A percentile compares a stretch with the other conserved stretches of the same genome.
phyloP scores from a whole-genome alignment of 768 basidiomycete genomes.

The Termitomyces sp. region DNA sequence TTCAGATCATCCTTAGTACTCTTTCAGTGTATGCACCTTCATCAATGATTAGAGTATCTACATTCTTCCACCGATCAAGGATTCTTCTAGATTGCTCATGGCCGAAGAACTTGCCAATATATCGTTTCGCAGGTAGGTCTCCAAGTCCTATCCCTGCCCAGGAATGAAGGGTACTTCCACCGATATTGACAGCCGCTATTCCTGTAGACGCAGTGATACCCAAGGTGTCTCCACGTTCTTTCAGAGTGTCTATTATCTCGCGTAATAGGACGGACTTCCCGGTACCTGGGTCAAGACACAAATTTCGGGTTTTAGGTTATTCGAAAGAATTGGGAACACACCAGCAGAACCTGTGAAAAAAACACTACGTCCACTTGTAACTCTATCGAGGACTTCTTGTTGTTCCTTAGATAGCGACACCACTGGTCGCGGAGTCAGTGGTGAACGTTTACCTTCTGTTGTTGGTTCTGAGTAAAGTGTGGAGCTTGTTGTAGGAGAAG shows the following conservation, averaged over 20 bases:
- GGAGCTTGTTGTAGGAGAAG: not conserved
- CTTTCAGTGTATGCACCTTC: conserved; percentile 50
- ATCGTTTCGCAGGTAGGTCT: conserved; percentile 41
- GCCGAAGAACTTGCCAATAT: conserved; percentile 49
- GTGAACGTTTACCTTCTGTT: not conserved
- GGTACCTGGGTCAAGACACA: conserved; percentile 39
- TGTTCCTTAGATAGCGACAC: conserved; percentile 50
- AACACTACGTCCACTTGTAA: conserved; percentile 57
- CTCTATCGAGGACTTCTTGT: conserved; percentile 37
- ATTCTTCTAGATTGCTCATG: conserved; percentile 30
- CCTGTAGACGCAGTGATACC: conserved; percentile 79
- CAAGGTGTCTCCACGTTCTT: conserved; percentile 28
- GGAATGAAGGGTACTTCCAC: conserved; percentile 75
- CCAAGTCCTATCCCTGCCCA: conserved; percentile 82
- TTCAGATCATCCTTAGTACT: not conserved
- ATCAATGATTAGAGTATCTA: conserved; percentile 72
- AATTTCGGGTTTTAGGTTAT: not conserved
- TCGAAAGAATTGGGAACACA: conserved; percentile 13
- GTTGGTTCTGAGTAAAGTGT: not conserved
- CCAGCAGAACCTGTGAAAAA: conserved; percentile 90
- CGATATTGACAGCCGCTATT: conserved; percentile 79
- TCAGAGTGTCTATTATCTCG: conserved; percentile 56
- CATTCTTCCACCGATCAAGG: conserved; percentile 57
- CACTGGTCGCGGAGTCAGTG: not conserved
- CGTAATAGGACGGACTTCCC: conserved; percentile 81